Evolutionary conservation across 2,329 filamentous ascomycete genomes (phyloP), one percentile per base, ranked within the genome.

Genomic region (Aspergillus pseudotamarii): DNA sequence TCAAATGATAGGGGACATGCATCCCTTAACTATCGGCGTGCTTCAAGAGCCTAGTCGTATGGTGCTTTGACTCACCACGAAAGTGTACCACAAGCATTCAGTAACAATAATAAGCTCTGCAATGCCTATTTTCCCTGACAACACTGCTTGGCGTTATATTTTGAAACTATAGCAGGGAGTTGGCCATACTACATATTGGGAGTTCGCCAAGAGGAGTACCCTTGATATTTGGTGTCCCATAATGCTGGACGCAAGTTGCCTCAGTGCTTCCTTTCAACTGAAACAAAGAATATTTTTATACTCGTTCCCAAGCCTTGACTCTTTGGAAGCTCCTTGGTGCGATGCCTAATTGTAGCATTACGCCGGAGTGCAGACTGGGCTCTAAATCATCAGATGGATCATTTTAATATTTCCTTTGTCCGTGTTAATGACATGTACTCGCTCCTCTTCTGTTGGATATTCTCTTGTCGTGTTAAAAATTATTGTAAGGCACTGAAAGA

Each of bases 21-120:
- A 55, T 26, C 51, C 51, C 34, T 55, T 38, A 3, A 38, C 32
- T 36, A 55, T 19, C 51, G 8, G 14, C 21, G 19, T 34, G 32
- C 51, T 38, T 19, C 32, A 21, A 28, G 23, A 38, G 26, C 51
- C 51, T 55, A 28, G 51, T 55, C 32, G 38, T 19, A 38, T 55
- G 51, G 32, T 55, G 51, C 51, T 55, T 55, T 55, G 51, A 19
- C 51, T 21, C 21, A 21, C 51, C 51, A n/a, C 32, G 32, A 55
- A 14, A n/a, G 11, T 38, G 51, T 55, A 38, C 51, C 34, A 38
- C 34, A 38, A 28, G n/a, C 23, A 23, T 14, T 38, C n/a, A 38
- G n/a, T 23, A 16, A 26, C n/a, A 38, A 26, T 38, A 34, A 55
- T 55, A 55, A 34, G 51, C 34, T 55, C 21, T 38, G 51, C 32